Evolutionary conservation across 352 stramenopile species (phyloP), one percentile per base, ranked within the genome.

Genomic region (Globisporangium canariense): DNA sequence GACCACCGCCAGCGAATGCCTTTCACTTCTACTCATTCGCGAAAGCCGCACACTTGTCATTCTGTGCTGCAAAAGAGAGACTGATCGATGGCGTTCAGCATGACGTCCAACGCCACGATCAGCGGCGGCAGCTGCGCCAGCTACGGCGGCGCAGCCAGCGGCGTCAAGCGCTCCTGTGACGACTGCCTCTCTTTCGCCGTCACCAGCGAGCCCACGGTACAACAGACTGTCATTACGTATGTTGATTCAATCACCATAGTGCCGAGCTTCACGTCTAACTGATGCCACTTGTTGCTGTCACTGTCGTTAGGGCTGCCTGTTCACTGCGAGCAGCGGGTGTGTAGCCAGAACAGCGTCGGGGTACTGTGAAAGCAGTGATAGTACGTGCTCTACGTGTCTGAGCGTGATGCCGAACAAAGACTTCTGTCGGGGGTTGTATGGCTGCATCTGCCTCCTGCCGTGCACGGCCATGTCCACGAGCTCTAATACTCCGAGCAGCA

Each of bases 81-180:
- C 22, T 25, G 22, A 25, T 25, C 14, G 47, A 53, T 53, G 47
- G 8, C 20, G 20, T 11, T 4, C 3, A 25, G 20, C 47, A 32
- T n/a, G 47, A n/a, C 22, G 22, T 1, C 47, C 47, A 28, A 53
- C 47, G 18, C 5, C 22, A 28, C 10, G 18, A 5, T 53, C 47
- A 53, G 47, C 47, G 47, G 47, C 47, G 47, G 47, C 47, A 53
- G 20, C 47, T 53, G 47, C 22, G 11, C n/a, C 47, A 7, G 22
- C 20, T 53, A 53, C 47, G 47, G 47, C 20, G 47, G 47, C 10
- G 13, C 47, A 6, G 16, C 22, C n/a, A 53, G 47, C 47, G 11
- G 47, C 20, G 9, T 53, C 47, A 22, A 20, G 22, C 47, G 47
- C 47, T 9, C 47, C 47, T 53, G 47, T 20, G 25, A 32, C 47